phyloP scores from a whole-genome alignment of 2,329 filamentous ascomycete genomes.

The Paramyrothecium sp. region DNA sequence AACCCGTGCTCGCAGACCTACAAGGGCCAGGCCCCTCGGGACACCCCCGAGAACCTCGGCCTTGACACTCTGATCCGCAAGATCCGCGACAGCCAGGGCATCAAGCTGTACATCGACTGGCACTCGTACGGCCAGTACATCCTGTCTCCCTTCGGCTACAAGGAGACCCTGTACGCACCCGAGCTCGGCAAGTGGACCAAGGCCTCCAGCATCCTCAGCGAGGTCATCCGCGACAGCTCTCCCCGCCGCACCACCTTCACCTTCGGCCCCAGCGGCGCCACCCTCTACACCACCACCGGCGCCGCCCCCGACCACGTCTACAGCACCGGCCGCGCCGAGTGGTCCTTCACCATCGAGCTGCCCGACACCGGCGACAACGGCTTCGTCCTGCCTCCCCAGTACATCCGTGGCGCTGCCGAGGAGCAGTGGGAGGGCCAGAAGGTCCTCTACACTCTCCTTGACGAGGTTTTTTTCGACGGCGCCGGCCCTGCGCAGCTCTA shows the following conservation, averaged over 20 bases:
- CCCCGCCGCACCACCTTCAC: slow-evolving; percentile 28
- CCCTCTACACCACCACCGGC: slow-evolving; percentile 33
- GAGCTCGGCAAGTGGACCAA: slow-evolving; percentile 37
- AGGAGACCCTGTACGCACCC: slow-evolving; percentile 35
- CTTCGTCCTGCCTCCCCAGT: slow-evolving; percentile 33
- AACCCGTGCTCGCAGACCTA: slow-evolving; percentile 48
- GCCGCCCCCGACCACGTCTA: slow-evolving; percentile 26
- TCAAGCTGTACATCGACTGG: slow-evolving; percentile 47
- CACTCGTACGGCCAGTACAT: slow-evolving; percentile 46
- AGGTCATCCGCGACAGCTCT: slow-evolving; percentile 29
- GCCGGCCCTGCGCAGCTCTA: slow-evolving; percentile 14
- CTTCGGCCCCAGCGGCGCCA: slow-evolving; percentile 33
- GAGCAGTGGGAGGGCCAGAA: slow-evolving; percentile 36
- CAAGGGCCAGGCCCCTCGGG: slow-evolving; percentile 35
- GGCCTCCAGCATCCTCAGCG: slow-evolving; percentile 26
- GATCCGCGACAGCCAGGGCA: slow-evolving; percentile 29
- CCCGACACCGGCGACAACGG: slow-evolving; percentile 29
- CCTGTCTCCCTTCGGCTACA: slow-evolving; percentile 44
- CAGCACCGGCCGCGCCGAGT: slow-evolving; percentile 24
- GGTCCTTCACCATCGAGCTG: slow-evolving; percentile 38
- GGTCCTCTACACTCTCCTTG: slow-evolving; percentile 26
- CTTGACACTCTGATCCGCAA: slow-evolving; percentile 32
- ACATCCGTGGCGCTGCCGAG: slow-evolving; percentile 32
- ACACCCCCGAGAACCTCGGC: slow-evolving; percentile 45
- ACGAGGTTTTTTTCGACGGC: slow-evolving; percentile 33